A percentile compares a stretch with the other conserved stretches of the same genome.
Conservation (phyloP, 768 basidiomycete genomes). For the Mycena epipterygia region DNA sequence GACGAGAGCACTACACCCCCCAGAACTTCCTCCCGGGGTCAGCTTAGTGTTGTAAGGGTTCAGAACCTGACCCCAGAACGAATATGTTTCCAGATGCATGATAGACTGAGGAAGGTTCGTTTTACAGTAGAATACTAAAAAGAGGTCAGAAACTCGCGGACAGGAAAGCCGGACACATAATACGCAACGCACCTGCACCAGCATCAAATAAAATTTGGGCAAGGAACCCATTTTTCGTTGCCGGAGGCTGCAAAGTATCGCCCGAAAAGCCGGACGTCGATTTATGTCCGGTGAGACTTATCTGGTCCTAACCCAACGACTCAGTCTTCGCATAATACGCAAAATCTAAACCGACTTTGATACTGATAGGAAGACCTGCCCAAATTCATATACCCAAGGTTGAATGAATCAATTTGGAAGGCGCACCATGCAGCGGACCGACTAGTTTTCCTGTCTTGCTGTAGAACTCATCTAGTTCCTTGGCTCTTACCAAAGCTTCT, state of each 20-base stretch:
- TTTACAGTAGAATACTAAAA: conserved; percentile 57
- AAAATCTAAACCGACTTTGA: conserved; percentile 49
- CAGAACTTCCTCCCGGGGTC: conserved; percentile 66
- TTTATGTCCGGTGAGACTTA: conserved; percentile 57
- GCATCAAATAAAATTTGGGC: conserved; percentile 54
- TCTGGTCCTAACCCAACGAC: conserved; percentile 49
- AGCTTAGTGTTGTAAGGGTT: conserved; percentile 61
- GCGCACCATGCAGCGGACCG: conserved; percentile 59
- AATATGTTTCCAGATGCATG: conserved; percentile 54
- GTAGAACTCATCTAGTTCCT: conserved; percentile 57
- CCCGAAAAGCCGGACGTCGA: conserved; percentile 51
- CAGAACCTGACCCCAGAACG: conserved; percentile 50
- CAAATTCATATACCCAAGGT: not conserved
- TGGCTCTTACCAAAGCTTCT: conserved; percentile 53
- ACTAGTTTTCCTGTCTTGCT: conserved; percentile 51
- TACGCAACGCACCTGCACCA: conserved; percentile 50
- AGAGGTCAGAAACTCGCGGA: not conserved
- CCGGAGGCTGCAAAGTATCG: conserved; percentile 26
- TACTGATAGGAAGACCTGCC: conserved; percentile 46
- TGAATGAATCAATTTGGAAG: not conserved
- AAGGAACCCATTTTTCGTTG: conserved; percentile 38
- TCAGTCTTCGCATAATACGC: conserved; percentile 36
- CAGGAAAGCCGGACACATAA: not conserved
- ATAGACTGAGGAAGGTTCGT: conserved; percentile 60
- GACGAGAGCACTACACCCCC: conserved; percentile 64